These are phyloP conservation scores for Sordariomycetes sp. DNA, from an alignment of 2,329 filamentous ascomycete species.

Conservation along the genomic window DNA sequence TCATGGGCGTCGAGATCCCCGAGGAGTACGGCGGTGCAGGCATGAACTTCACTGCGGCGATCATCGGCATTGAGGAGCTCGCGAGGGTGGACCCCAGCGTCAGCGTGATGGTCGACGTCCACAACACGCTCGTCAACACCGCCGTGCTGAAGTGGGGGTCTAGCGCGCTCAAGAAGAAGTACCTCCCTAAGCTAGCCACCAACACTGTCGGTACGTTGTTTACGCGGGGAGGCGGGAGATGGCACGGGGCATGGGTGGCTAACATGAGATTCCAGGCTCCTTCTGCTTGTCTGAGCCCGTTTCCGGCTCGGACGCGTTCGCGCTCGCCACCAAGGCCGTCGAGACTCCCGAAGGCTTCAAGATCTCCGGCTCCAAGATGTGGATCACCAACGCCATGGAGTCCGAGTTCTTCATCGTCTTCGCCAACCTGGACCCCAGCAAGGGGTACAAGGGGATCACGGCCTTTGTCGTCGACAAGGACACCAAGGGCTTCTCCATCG, in stretches of 20 bases:
- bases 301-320: constrained; percentile 92
- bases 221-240: neutral
- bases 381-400: constrained; percentile 97
- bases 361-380: constrained; percentile 95
- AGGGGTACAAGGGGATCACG: constrained; percentile 94
- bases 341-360: constrained; percentile 76
- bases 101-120: constrained; percentile 89
- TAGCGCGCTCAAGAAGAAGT: constrained; percentile 68
- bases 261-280: constrained; percentile 34
- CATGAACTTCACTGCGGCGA: constrained; percentile 97
- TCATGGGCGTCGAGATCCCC: constrained; percentile 96
- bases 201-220: constrained; percentile 54
- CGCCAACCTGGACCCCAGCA: constrained; percentile 83
- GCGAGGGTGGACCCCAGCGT: constrained; percentile 91
- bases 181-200: constrained; percentile 81
- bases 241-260: neutral
- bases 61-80: constrained; percentile 94
- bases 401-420: constrained; percentile 95
- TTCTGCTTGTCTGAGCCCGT: constrained; percentile 91
- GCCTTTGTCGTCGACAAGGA: constrained; percentile 92
- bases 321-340: constrained; percentile 79
- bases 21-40: constrained; percentile 94
- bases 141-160: constrained; percentile 79
- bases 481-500: constrained; percentile 80
- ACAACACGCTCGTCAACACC: constrained; percentile 97